Conservation (phyloP, 495 filamentous ascomycete species). For the Apiosordaria backusii region DNA sequence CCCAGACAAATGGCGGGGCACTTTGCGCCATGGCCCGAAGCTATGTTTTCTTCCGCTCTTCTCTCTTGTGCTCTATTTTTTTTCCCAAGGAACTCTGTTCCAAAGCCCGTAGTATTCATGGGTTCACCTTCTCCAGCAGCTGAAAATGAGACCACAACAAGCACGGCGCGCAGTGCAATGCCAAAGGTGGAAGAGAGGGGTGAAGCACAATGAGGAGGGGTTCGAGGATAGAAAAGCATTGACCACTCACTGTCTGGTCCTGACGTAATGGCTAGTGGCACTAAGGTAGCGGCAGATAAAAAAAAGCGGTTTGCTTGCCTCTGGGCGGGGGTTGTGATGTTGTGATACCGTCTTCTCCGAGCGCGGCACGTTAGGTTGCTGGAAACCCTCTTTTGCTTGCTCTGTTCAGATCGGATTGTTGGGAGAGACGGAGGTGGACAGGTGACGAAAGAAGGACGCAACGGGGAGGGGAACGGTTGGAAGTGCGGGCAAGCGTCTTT, state of each 20-base stretch:
- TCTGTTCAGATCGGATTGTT: neutral
- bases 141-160: neutral
- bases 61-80: neutral
- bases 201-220: neutral
- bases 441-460: neutral
- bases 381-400: neutral
- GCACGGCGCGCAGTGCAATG: neutral
- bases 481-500: conserved; percentile 1
- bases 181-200: neutral
- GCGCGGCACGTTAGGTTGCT: neutral
- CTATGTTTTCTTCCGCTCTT: neutral
- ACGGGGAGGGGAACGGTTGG: neutral
- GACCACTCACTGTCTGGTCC: conserved; percentile 5
- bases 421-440: neutral
- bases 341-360: too few relatives aligned
- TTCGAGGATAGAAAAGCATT: neutral
- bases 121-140: neutral
- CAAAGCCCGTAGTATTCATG: neutral
- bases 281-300: neutral
- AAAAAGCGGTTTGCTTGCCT: neutral
- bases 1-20: conserved; percentile 18
- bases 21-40: conserved; percentile 7
- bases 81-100: neutral
- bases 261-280: conserved; percentile 8
- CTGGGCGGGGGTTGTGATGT: too few relatives aligned